Evolutionary conservation across 2,329 filamentous ascomycete species (phyloP).

Genomic region (Xylaria sp.): DNA sequence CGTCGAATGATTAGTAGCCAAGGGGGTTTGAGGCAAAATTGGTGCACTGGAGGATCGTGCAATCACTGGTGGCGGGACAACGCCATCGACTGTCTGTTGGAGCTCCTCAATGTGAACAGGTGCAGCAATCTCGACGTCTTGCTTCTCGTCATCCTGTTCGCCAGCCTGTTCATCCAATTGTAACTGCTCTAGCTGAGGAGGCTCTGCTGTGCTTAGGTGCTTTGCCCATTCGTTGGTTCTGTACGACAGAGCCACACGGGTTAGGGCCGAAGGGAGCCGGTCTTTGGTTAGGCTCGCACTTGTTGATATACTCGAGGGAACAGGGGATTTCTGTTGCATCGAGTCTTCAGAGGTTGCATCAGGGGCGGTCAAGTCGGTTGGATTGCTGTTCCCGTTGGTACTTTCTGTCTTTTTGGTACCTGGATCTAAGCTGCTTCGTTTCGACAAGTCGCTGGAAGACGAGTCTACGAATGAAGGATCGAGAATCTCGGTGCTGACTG

Average conservation of each 20-base stretch:
- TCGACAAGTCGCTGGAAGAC: constrained; percentile 37
- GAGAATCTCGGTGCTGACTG: constrained; percentile 46
- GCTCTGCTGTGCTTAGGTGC: constrained; percentile 81
- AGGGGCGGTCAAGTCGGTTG: constrained; percentile 31
- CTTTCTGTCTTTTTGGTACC: constrained; percentile 36
- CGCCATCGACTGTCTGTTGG: constrained; percentile 69
- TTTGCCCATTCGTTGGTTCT: constrained; percentile 98
- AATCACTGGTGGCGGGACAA: constrained; percentile 55
- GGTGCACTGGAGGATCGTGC: constrained; percentile 48
- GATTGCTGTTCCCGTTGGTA: constrained; percentile 35
- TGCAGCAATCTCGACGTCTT: constrained; percentile 62
- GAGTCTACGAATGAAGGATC: constrained; percentile 37
- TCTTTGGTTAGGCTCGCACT: constrained; percentile 65
- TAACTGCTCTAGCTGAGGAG: constrained; percentile 72
- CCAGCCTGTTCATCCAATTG: constrained; percentile 58
- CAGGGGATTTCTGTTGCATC: constrained; percentile 45
- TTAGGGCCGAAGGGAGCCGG: constrained; percentile 75
- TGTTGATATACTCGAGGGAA: constrained; percentile 51
- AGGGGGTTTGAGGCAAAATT: constrained; percentile 36
- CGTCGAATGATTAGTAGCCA: constrained; percentile 36
- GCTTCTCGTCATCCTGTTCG: constrained; percentile 43
- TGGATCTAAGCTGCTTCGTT: constrained; percentile 41
- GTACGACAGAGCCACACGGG: constrained; percentile 82
- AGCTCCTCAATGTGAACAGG: constrained; percentile 74
- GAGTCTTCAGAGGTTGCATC: constrained; percentile 41